A percentile compares a stretch with the other conserved stretches of the same genome.
phyloP scores from a whole-genome alignment of 2,329 filamentous ascomycete species.

The Cladorrhinum sp. region DNA sequence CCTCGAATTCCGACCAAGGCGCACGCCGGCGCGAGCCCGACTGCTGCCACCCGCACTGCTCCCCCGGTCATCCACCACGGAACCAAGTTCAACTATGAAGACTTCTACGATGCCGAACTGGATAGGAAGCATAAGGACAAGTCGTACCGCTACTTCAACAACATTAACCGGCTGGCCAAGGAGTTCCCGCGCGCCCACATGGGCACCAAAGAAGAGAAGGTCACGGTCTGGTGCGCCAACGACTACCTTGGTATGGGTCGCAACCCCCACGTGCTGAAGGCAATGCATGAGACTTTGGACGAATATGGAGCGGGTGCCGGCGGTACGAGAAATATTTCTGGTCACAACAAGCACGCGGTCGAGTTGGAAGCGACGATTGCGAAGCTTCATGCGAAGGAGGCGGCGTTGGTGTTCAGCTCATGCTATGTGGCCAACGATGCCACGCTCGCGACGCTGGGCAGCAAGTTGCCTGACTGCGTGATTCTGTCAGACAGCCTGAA shows the following conservation, averaged over 20 bases:
- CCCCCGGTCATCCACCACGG: slow-evolving; percentile 33
- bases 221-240: slow-evolving; percentile 99
- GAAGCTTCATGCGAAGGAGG: slow-evolving; percentile 86
- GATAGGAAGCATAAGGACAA: slow-evolving; percentile 99
- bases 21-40: slow-evolving; percentile 21
- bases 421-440: slow-evolving; percentile 99
- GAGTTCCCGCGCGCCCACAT: slow-evolving; percentile 96
- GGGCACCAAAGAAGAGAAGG: slow-evolving; percentile 73
- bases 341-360: slow-evolving; percentile 93
- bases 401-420: slow-evolving; percentile 90
- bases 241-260: slow-evolving; percentile 98
- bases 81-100: slow-evolving; percentile 82
- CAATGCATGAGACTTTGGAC: slow-evolving; percentile 93
- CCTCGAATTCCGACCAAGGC: slow-evolving; percentile 29
- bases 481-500: slow-evolving; percentile 97
- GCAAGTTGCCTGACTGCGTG: slow-evolving; percentile 93
- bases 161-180: slow-evolving; percentile 96
- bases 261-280: slow-evolving; percentile 79
- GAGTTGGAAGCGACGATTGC: slow-evolving; percentile 78
- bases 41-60: slow-evolving; percentile 31
- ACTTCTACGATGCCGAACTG: slow-evolving; percentile 81
- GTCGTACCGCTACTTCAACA: slow-evolving; percentile 99
- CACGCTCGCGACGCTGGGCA: slow-evolving; percentile 92
- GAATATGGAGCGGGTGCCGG: slow-evolving; percentile 93
- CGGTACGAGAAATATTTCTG: slow-evolving; percentile 95